Evolutionary conservation across 441 rosid species (phyloP).

Genomic region (Pelargonium fulgidum): DNA sequence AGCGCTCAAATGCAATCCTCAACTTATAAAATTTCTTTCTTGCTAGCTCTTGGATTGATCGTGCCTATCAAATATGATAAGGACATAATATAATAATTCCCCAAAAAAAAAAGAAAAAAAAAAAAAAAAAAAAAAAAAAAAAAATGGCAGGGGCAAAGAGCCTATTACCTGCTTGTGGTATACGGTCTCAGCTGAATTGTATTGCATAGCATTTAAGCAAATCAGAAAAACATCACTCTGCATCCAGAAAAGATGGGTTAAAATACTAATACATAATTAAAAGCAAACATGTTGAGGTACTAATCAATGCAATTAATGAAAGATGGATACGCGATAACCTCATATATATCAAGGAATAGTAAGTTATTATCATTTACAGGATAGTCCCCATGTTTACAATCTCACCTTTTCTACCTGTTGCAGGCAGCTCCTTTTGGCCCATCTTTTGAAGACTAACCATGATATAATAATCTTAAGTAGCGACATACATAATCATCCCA

Average conservation of each 20-base stretch:
- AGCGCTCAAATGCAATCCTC: slow-evolving; percentile 46
- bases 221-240: slow-evolving; percentile 76
- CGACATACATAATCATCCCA: background rate
- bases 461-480: background rate
- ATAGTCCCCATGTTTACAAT: background rate
- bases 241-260: slow-evolving; percentile 26
- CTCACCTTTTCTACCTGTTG: background rate
- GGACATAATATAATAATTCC: slow-evolving; percentile 13
- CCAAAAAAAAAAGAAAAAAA: slow-evolving; percentile 3
- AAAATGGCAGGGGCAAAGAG: slow-evolving; percentile 9
- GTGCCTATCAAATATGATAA: slow-evolving; percentile 47
- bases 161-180: slow-evolving; percentile 66
- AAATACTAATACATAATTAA: background rate
- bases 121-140: background rate
- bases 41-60: slow-evolving; percentile 71
- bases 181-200: slow-evolving; percentile 68
- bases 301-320: background rate
- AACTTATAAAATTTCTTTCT: slow-evolving; percentile 65
- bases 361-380: background rate
- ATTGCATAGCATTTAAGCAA: slow-evolving; percentile 89
- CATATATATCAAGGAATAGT: background rate
- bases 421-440: background rate
- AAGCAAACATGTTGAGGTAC: background rate
- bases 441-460: background rate
- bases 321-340: background rate